Evolutionary conservation across 768 basidiomycete genomes (phyloP), one percentile per base, ranked within the genome.

Genomic region (Boletus sp.): DNA sequence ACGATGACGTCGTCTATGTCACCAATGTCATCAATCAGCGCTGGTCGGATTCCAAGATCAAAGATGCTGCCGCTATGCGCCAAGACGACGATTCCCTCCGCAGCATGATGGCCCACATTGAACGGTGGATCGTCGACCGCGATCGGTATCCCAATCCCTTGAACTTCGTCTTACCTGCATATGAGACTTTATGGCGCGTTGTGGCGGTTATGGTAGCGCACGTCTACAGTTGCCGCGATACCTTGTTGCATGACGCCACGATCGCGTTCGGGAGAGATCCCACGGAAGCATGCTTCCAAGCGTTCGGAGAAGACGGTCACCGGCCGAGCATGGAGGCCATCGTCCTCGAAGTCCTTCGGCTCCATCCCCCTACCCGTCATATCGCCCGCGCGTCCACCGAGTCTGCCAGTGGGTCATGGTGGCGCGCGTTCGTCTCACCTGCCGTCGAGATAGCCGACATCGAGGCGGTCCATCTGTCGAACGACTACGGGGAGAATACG

Each of bases 131-230:
- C 28, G 70, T 73, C 33, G 59, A 65, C 1, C 54, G 18, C 3
- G 71, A 73, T 0, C 56, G 37, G 7, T 57, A 62, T n/a, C 56
- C 61, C 8, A 64, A 64, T 2, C 83, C 84, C 0, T 60, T 86
- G 0, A 75, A 87, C 47, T 78, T 80, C 41, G 75, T 87, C 45
- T 76, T 87, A 10, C 86, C 86, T 0, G 71, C 83, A 0, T 87
- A 79, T 70, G 86, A 87, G 59, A 85, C 84, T 0, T 71, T 85
- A 56, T 87, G 86, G 85, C 76, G 84, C 0, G 79, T 87, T 28
- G 79, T 85, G 28, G 84, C 83, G 0, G 65, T 82, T 2, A 77
- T 79, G 0, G 67, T 77, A 55, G 73, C 72, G 1, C 47, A 63
- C 17, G 24, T 58, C 52, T 64, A 72, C 53, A 62, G 70, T 28